phyloP scores from a whole-genome alignment of 108 stramenopile species.

The Pseudonitzschia pungens region DNA sequence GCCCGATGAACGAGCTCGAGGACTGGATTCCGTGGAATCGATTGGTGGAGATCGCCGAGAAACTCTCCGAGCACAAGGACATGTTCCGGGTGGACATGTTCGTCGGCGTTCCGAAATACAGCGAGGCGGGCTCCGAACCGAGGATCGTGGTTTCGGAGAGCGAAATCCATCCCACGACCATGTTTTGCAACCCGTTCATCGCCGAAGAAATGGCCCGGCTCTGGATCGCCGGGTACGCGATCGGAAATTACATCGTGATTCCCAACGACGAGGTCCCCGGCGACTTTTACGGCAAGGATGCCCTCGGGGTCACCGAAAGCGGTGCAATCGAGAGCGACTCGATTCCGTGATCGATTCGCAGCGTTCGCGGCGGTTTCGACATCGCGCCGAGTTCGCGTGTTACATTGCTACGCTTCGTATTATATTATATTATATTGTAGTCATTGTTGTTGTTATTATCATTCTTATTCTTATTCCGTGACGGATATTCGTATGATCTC shows the following conservation, averaged over 20 bases:
- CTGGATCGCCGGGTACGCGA: conserved; percentile 26
- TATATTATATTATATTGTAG: too few relatives aligned
- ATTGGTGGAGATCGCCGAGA: conserved; percentile 22
- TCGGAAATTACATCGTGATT: conserved; percentile 10
- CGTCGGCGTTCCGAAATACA: conserved; percentile 16
- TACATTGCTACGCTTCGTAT: too few relatives aligned
- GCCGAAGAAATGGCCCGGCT: conserved; percentile 24
- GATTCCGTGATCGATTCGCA: neutral
- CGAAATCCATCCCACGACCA: conserved; percentile 10
- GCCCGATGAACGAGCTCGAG: neutral
- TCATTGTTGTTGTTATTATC: too few relatives aligned
- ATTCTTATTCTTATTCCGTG: too few relatives aligned
- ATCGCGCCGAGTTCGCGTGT: too few relatives aligned
- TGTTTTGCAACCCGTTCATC: conserved; percentile 17
- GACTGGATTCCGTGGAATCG: conserved; percentile 26
- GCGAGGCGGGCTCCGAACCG: neutral
- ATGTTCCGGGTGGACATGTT: conserved; percentile 19
- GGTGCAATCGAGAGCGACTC: neutral
- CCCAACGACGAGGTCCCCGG: conserved; percentile 20
- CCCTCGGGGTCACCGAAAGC: neutral
- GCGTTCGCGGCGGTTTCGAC: neutral
- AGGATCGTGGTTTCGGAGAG: conserved; percentile 7
- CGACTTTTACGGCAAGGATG: neutral
- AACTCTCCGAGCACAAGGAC: conserved; percentile 18
- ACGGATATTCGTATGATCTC: too few relatives aligned